Evolutionary conservation across 2,329 filamentous ascomycete genomes (phyloP), one percentile per base, ranked within the genome.

Genomic region (Monosporascus sp.): DNA sequence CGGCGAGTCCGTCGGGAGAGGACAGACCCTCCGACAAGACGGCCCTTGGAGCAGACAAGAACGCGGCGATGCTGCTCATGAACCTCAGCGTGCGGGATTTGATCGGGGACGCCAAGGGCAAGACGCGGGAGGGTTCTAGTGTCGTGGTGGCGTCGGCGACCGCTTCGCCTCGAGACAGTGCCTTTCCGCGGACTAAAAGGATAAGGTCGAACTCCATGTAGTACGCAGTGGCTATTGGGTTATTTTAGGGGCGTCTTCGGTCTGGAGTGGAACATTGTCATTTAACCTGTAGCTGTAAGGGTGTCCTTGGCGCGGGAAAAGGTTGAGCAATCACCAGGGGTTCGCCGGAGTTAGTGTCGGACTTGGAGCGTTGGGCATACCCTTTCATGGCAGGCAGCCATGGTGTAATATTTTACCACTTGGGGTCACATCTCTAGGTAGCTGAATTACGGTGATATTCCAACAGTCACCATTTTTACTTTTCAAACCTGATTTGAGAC

Each of bases 31-130:
- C 54, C 6, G 58, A 51, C 5, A 62, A 56, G 44, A 38, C 49
- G 47, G 49, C 50, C n/a, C 58, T 57, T 7, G 70, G 69, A 0
- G 65, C 65, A 14, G 73, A 78, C 49, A 75, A 73, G 60, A 76
- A 75, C 45, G 77, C 76, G 1, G 77, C 77, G 18, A 65, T 75
- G 54, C 62, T 78, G 6, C 63, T 79, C 38, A 72, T 79, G 74
- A 75, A 76, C 50, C 68, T 79, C 26, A 74, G 74, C 54, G 68
- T 77, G 20, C 63, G 68, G 49, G 73, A 75, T 56, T 52, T 60
- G 20, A 54, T 60, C 5, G 53, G 57, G 7, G 40, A 48, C 18
- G 41, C 31, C 35, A 53, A 31, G 45, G 49, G 38, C 20, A 41
- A 50, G 22, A 38, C 11, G 47, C 49, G 37, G 20, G 50, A 47